Percentiles rank a stretch among this genome's conserved stretches.
These are phyloP conservation scores for Alternaria ventricosa DNA, from an alignment of 2,329 filamentous ascomycete genomes.

Conservation along the genomic window DNA sequence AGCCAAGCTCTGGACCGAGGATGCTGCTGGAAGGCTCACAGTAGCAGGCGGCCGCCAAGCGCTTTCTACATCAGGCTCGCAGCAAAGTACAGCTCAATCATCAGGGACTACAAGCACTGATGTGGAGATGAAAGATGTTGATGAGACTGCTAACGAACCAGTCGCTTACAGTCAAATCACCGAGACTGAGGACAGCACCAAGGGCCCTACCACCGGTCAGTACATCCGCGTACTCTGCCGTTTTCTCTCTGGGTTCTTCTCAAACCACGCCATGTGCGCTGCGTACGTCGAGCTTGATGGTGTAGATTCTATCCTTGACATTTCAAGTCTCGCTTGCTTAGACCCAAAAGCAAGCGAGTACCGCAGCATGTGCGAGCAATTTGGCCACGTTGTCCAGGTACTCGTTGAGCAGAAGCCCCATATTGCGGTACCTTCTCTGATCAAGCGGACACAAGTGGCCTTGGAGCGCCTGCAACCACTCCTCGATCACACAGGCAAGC, in stretches of 20 bases:
- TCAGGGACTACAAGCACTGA: constrained; percentile 44
- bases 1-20: constrained; percentile 74
- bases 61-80: constrained; percentile 52
- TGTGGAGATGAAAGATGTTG: constrained; percentile 69
- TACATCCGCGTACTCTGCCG: constrained; percentile 78
- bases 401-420: constrained; percentile 83
- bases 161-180: constrained; percentile 49
- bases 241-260: constrained; percentile 79
- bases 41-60: constrained; percentile 63
- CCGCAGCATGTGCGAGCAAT: constrained; percentile 67
- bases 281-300: constrained; percentile 81
- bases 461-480: constrained; percentile 73
- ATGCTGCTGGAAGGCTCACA: constrained; percentile 63
- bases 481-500: constrained; percentile 57
- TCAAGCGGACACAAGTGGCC: constrained; percentile 74
- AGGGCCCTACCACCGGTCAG: constrained; percentile 63
- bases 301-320: constrained; percentile 81
- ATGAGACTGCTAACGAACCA: constrained; percentile 21
- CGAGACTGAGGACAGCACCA: constrained; percentile 58
- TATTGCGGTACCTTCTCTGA: constrained; percentile 79
- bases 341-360: constrained; percentile 72
- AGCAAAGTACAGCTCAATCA: constrained; percentile 25
- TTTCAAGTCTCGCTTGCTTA: constrained; percentile 81
- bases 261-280: constrained; percentile 73
- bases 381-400: constrained; percentile 76